Percentiles rank a stretch among this genome's conserved stretches.
Conservation (phyloP, 148 eudicot species). For the Vaccinium darrowii region DNA sequence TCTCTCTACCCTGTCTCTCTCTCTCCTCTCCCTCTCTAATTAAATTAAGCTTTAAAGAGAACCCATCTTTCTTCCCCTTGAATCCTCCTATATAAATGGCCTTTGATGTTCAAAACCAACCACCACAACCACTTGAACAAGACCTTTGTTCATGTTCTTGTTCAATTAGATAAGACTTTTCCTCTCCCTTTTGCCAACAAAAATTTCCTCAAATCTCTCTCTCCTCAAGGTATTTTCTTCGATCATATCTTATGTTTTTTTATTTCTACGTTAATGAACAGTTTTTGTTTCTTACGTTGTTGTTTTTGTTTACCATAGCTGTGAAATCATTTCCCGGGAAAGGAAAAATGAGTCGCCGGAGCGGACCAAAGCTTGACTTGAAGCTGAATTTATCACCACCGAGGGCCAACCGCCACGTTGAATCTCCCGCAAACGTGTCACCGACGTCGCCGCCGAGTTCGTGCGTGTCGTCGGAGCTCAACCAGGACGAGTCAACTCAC, state of each 20-base stretch:
- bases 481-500: conserved; percentile 13
- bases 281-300: background rate
- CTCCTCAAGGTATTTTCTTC: background rate
- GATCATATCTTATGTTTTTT: background rate
- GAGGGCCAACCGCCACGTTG: conserved; percentile 20
- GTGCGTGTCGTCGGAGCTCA: conserved; percentile 59
- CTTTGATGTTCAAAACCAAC: conserved; percentile 41
- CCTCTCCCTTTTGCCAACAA: background rate
- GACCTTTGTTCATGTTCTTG: background rate
- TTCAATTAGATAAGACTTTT: background rate
- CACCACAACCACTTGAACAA: conserved; percentile 22
- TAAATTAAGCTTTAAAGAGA: conserved; percentile 53
- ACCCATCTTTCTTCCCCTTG: conserved; percentile 36
- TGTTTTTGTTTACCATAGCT: background rate
- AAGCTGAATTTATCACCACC: conserved; percentile 70
- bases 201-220: background rate
- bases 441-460: conserved; percentile 62
- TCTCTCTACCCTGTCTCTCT: conserved; percentile 23
- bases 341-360: conserved; percentile 36
- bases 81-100: conserved; percentile 51
- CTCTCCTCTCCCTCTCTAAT: conserved; percentile 24
- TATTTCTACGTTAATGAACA: background rate
- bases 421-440: conserved; percentile 32
- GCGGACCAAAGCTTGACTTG: conserved; percentile 52
- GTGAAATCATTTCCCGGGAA: background rate